These are phyloP conservation scores for Angophora floribunda DNA, from an alignment of 345 rosid species.

Conservation along the genomic window DNA sequence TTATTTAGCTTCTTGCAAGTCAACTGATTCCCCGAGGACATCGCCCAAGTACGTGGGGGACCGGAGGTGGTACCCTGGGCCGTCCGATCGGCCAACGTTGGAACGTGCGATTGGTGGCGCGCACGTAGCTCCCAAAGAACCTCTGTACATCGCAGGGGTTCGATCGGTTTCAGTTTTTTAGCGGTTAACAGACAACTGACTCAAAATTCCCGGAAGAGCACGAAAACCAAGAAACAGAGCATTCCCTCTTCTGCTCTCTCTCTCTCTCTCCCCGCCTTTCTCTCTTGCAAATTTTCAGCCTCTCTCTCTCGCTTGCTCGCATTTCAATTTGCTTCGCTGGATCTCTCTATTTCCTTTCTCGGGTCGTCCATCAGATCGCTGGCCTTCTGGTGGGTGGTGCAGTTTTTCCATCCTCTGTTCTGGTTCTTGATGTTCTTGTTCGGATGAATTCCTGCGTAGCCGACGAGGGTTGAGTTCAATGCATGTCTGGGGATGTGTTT, in stretches of 20 bases:
- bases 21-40: not conserved
- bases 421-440: not conserved
- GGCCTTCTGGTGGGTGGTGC: not conserved
- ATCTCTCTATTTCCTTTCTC: not conserved
- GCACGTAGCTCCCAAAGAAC: slow-evolving; percentile 3
- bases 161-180: not conserved
- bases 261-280: not conserved
- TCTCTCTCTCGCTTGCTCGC: not conserved
- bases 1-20: not conserved
- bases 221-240: slow-evolving; percentile 1
- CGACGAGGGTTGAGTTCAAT: not conserved
- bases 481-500: not conserved
- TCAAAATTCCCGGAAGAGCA: slow-evolving; percentile 31
- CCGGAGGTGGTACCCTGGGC: not conserved
- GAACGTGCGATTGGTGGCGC: slow-evolving; percentile 35
- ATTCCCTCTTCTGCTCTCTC: not conserved
- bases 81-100: not conserved
- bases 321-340: not conserved
- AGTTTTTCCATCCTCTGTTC: not conserved
- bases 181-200: slow-evolving; percentile 12
- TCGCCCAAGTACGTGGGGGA: not conserved
- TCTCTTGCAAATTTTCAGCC: not conserved
- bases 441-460: not conserved
- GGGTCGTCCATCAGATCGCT: not conserved
- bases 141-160: not conserved